Evolutionary conservation across 2,329 filamentous ascomycete genomes (phyloP), one percentile per base, ranked within the genome.

Genomic region (Basipetospora sp.): DNA sequence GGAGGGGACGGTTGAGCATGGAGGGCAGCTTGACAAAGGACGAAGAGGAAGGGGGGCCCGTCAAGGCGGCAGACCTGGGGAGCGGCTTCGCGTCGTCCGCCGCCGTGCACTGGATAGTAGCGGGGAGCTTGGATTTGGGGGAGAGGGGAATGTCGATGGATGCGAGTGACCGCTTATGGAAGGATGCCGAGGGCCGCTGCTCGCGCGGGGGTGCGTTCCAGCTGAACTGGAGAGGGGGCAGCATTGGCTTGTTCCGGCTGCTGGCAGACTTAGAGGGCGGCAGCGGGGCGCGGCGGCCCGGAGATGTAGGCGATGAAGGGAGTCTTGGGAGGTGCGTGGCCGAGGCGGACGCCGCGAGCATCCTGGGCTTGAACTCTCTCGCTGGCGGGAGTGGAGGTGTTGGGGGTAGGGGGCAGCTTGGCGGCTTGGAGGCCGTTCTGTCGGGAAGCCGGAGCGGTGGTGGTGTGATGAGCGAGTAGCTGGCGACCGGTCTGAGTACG

Each of bases 401-500:
- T 16, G 33, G 17, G 20, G 33, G 22, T 10, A 26, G 19, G 33
- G 18, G 20, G 17, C 10, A 22, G 27, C 22, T 25, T 11, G 6
- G 6, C 11, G 22, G 6, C 22, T 25, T 19, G 15, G 20, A 35
- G n/a, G 33, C 26, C 11, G 20, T 26, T 22, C 36, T 38, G n/a
- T 31, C n/a, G n/a, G 30, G 19, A 16, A 25, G 10, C 36, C 33
- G 19, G 20, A 31, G 29, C 13, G 36, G 30, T 8, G 20, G 36
- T 5, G 36, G 36, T n/a, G n/a, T n/a, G 38, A 40, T 35, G 16
- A 40, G 38, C 4, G 31, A 35, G 17, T 40, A 40, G 26, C 26
- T 31, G 15, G 17, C 8, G 13, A 18, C 30, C 13, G 38, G 17
- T 27, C 26, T 16, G 17, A 28, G 30, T 5, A 10, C 9, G n/a